Conservation (phyloP, 78 protist species). For the Dictyostelium intermedium region DNA sequence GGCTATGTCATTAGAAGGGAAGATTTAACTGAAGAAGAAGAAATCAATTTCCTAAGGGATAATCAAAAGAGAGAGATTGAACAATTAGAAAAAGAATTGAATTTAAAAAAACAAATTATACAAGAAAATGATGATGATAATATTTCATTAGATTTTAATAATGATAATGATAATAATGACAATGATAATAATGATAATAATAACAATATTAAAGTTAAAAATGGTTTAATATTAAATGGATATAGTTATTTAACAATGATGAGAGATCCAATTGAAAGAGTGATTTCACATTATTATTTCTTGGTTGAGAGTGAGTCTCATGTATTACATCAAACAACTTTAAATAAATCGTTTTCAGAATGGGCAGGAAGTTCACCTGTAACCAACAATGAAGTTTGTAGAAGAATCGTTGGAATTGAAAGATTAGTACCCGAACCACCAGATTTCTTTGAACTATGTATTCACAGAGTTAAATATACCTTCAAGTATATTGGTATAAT, state of each 20-base stretch:
- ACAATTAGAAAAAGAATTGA: background rate
- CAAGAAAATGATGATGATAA: background rate
- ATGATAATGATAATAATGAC: background rate
- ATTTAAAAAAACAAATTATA: background rate
- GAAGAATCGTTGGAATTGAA: conserved; percentile 36
- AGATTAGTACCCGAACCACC: background rate
- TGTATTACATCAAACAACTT: background rate
- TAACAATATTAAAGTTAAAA: background rate
- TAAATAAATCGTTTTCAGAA: background rate
- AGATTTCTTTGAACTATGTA: background rate
- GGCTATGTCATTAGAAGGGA: background rate
- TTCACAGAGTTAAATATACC: background rate
- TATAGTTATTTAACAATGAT: conserved; percentile 37
- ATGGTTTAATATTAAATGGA: background rate
- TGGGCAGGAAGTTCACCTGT: conserved; percentile 27
- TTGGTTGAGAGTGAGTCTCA: background rate
- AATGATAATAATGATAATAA: background rate
- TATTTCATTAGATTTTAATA: background rate
- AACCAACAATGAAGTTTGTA: conserved; percentile 15
- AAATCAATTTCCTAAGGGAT: background rate
- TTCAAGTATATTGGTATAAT: conserved; percentile 58
- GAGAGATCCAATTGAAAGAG: conserved; percentile 64
- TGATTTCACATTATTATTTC: conserved; percentile 38
- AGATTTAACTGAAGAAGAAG: background rate
- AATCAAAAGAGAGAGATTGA: background rate